These are phyloP conservation scores for Aureobasidium sp. DNA, from an alignment of 2,329 filamentous ascomycete species.

Conservation along the genomic window DNA sequence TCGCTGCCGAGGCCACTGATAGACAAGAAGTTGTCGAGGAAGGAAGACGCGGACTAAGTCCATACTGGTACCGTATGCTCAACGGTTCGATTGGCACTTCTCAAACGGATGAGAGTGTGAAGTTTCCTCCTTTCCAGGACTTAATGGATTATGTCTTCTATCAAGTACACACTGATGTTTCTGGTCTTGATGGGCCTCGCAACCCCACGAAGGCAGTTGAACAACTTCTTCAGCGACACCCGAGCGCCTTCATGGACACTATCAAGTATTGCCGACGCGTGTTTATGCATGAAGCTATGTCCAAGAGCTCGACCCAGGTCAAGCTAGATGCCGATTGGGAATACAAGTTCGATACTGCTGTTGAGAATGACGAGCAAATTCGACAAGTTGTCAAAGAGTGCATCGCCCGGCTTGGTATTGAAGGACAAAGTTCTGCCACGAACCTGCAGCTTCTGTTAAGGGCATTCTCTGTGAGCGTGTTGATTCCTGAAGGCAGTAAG, in stretches of 20 bases:
- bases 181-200: background rate
- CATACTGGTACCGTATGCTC: constrained; percentile 59
- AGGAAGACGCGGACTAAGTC: constrained; percentile 77
- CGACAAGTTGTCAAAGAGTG: constrained; percentile 51
- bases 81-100: constrained; percentile 34
- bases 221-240: constrained; percentile 13
- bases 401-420: constrained; percentile 29
- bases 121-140: constrained; percentile 36
- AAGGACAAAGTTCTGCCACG: constrained; percentile 20
- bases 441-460: constrained; percentile 12
- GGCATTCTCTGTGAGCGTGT: constrained; percentile 12
- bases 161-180: background rate
- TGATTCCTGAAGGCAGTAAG: background rate
- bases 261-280: constrained; percentile 60
- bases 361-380: constrained; percentile 60
- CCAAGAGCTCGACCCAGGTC: constrained; percentile 31
- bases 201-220: background rate
- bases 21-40: constrained; percentile 82
- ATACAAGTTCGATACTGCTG: constrained; percentile 61
- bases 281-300: constrained; percentile 49
- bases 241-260: constrained; percentile 56
- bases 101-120: constrained; percentile 19
- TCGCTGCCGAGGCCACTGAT: constrained; percentile 57
- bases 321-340: constrained; percentile 77
- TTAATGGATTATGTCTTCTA: constrained; percentile 26